Percentiles rank a stretch among this genome's conserved stretches.
Evolutionary conservation across 495 filamentous ascomycete genomes (phyloP).

Genomic region (Daldinia vernicosa): DNA sequence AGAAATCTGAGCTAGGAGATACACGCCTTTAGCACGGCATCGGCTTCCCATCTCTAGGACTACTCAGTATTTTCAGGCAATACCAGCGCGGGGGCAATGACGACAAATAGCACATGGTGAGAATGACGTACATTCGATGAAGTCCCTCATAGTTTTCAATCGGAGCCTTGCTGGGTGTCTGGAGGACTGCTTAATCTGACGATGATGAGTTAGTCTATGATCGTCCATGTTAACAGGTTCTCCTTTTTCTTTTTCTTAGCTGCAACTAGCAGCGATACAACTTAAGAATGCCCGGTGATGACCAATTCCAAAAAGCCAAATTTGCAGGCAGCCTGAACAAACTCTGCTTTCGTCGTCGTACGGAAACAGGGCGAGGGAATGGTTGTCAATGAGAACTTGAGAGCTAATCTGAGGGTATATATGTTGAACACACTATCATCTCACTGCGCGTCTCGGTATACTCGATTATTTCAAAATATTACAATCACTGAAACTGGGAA

Average conservation of each 20-base stretch:
- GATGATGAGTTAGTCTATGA: conserved; percentile 6
- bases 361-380: conserved; percentile 31
- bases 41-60: conserved; percentile 37
- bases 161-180: conserved; percentile 53
- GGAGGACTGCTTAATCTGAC: conserved; percentile 17
- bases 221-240: conserved; percentile 22
- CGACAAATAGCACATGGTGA: conserved; percentile 40
- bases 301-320: conserved; percentile 70
- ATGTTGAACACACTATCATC: neutral
- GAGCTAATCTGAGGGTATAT: conserved; percentile 69
- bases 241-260: conserved; percentile 32
- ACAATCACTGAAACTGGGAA: neutral
- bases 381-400: conserved; percentile 67
- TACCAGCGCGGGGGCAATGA: conserved; percentile 43
- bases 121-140: conserved; percentile 48
- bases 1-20: conserved; percentile 55
- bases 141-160: conserved; percentile 67
- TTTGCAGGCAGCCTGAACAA: conserved; percentile 63
- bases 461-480: neutral
- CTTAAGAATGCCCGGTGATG: conserved; percentile 62
- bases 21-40: conserved; percentile 33
- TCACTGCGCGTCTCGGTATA: too few species aligned
- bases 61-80: conserved; percentile 13
- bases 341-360: conserved; percentile 22
- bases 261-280: conserved; percentile 24